Evolutionary conservation across 1,284 basidiomycete species (phyloP), one percentile per base, ranked within the genome.

Genomic region (Trametes pubescens): DNA sequence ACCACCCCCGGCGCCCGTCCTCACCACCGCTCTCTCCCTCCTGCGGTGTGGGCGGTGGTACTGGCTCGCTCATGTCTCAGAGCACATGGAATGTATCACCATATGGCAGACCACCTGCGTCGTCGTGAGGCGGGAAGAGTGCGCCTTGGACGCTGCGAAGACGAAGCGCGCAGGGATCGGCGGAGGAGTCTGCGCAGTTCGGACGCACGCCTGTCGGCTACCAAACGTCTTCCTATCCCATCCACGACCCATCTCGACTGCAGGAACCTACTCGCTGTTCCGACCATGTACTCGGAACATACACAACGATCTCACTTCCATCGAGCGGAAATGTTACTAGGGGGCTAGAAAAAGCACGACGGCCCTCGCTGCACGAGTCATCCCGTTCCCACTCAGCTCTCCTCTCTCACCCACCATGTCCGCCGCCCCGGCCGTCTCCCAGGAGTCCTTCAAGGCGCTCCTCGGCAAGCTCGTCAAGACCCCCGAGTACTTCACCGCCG

Each of bases 381-480:
- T 32, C 29, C 29, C 29, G 29, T 61, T 38, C 56, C 29, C 46
- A 38, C 29, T 59, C 16, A 32, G 14, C 26, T 49, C 56, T 59
- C 35, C 24, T 56, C 61, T 62, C 64, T 55, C 64, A 65, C 62
- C 66, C 59, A 65, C 62, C 66, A 65, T 65, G 64, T 53, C 62
- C 32, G 48, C 61, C 53, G 22, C 64, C 35, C 22, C 55, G 21
- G 0, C 61, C 38, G 24, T 66, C 68, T 74, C 82, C 16, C 78
- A 86, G 40, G 85, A 89, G 38, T 84, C 87, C 14, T 95, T 96
- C 86, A 93, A 91, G 72, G 77, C 85, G 0, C 76, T 95, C 4
- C 82, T 96, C 35, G 86, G 86, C 68, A 91, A 88, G 74, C 87
- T 96, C 49, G 87, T 95, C 40, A 85, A 91, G 71, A 86, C 86